Evolutionary conservation across 805 yeast genomes (phyloP).

Genomic region (Hanseniaspora mollemarum): DNA sequence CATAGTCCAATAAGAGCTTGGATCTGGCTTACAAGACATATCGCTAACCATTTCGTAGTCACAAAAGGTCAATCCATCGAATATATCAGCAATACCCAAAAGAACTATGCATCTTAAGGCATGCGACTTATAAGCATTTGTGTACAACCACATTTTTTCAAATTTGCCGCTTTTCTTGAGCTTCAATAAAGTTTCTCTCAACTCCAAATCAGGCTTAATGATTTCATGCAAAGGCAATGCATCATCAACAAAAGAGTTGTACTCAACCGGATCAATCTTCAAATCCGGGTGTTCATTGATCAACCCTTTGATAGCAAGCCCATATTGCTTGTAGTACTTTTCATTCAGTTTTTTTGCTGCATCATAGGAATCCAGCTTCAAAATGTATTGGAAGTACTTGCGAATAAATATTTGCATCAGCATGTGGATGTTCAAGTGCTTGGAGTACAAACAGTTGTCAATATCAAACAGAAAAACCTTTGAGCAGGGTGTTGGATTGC

Average conservation of each 20-base stretch:
- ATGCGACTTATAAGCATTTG: slow-evolving; percentile 89
- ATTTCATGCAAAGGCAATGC: slow-evolving; percentile 74
- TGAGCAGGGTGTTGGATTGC: slow-evolving; percentile 26
- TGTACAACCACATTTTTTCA: slow-evolving; percentile 77
- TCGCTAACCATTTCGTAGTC: slow-evolving; percentile 58
- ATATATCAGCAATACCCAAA: slow-evolving; percentile 80
- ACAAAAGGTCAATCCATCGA: slow-evolving; percentile 89
- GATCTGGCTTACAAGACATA: slow-evolving; percentile 83
- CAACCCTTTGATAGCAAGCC: slow-evolving; percentile 86
- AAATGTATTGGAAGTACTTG: slow-evolving; percentile 56
- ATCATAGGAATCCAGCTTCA: slow-evolving; percentile 54
- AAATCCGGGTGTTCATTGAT: slow-evolving; percentile 35
- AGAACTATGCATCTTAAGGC: slow-evolving; percentile 69
- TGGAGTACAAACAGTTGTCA: slow-evolving; percentile 78
- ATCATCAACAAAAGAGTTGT: slow-evolving; percentile 82
- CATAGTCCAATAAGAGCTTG: slow-evolving; percentile 52
- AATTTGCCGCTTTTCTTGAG: slow-evolving; percentile 40
- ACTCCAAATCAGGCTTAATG: slow-evolving; percentile 47
- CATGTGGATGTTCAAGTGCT: slow-evolving; percentile 67
- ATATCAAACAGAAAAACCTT: slow-evolving; percentile 73
- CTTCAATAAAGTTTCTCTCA: slow-evolving; percentile 42
- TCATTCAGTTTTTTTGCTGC: slow-evolving; percentile 56
- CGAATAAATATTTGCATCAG: slow-evolving; percentile 81
- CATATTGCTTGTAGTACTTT: slow-evolving; percentile 73
- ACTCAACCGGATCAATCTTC: slow-evolving; percentile 75